Base-by-base conservation (phyloP, 2,329 filamentous ascomycete genomes). In the Hymenoscyphus repandus region DNA sequence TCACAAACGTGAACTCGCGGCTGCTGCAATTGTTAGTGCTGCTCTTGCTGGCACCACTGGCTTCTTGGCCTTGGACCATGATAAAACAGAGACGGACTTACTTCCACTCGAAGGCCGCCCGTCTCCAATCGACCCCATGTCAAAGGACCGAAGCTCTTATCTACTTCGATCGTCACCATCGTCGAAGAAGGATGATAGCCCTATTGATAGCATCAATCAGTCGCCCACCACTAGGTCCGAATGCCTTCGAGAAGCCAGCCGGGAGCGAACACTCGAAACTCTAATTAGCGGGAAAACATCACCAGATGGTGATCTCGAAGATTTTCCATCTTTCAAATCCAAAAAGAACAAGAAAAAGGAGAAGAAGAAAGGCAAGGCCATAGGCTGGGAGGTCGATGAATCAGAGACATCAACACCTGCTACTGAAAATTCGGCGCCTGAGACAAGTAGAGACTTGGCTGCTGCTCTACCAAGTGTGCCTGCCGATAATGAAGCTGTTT, bases 81-180 rank as follows among this genome's bases (percentile, higher is more conserved):
- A 55, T 10, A 43, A 58, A 38, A 43, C 49, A 4, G 55, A 51
- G 13, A 54, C 60, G 12, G 54, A 61, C n/a, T 20, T 58, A 33
- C 54, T 54, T 33, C 53, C 31, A 11, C 22, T 43, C 18, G 42
- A 51, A 17, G 42, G 38, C 36, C 69, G 74, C 34, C 68, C 70
- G 17, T 67, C 67, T 27, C 65, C 69, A 5, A 55, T 72, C 13
- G 71, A 75, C 34, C 51, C 71, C 13, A 70, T 68, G 52, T 70
- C 69, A 6, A 73, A 72, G 57, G 67, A 72, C 53, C 64, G 69
- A 56, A 75, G 68, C 58, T 72, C 70, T 11, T 71, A 72, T 56
- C 57, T 74, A 13, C 66, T 71, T 30, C 62, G 69, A 45, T 69
- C 70, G 12, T 69, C 68, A 20, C 69, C 73, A 9, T 49, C 57